phyloP scores from a whole-genome alignment of 495 filamentous ascomycete genomes.

The Tetracladium marchalianum region DNA sequence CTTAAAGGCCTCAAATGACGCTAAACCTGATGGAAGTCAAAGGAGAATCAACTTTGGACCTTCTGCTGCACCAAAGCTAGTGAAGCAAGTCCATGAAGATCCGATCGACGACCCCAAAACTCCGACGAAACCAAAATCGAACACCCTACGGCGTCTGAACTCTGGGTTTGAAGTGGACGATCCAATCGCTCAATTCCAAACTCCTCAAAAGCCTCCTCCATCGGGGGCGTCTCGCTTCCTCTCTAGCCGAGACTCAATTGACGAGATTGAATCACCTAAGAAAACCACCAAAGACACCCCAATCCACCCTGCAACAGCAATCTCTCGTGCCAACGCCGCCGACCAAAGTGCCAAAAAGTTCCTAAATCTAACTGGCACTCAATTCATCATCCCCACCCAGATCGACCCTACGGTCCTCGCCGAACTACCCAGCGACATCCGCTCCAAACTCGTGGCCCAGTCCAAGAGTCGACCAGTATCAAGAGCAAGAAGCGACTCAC shows the following conservation, averaged over 20 bases:
- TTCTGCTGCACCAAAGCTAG: slow-evolving; percentile 4
- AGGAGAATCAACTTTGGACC: slow-evolving; percentile 20
- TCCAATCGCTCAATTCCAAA: slow-evolving; percentile 20
- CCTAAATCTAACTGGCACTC: slow-evolving; percentile 71
- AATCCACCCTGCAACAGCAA: slow-evolving; percentile 41
- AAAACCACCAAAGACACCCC: slow-evolving; percentile 38
- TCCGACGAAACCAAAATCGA: slow-evolving; percentile 21
- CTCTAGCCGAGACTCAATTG: slow-evolving; percentile 33
- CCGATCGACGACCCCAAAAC: slow-evolving; percentile 19
- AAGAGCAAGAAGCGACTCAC: slow-evolving; percentile 6
- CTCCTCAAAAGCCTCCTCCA: slow-evolving; percentile 11
- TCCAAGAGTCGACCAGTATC: slow-evolving; percentile 16
- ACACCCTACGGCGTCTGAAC: slow-evolving; percentile 14
- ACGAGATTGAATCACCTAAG: slow-evolving; percentile 54
- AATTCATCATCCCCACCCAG: slow-evolving; percentile 79
- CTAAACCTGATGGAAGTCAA: slow-evolving; percentile 48
- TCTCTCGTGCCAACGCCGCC: slow-evolving; percentile 41
- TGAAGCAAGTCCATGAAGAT: slow-evolving; percentile 12
- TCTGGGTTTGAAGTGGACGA: slow-evolving; percentile 12
- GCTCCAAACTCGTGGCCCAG: slow-evolving; percentile 53
- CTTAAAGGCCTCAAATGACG: slow-evolving; percentile 37
- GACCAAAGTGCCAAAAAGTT: slow-evolving; percentile 51
- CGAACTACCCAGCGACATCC: slow-evolving; percentile 71
- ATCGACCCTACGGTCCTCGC: slow-evolving; percentile 64
- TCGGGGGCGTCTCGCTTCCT: background rate